Base-by-base conservation (phyloP, 2,329 filamentous ascomycete species). In the Pseudogymnoascus verrucosus region DNA sequence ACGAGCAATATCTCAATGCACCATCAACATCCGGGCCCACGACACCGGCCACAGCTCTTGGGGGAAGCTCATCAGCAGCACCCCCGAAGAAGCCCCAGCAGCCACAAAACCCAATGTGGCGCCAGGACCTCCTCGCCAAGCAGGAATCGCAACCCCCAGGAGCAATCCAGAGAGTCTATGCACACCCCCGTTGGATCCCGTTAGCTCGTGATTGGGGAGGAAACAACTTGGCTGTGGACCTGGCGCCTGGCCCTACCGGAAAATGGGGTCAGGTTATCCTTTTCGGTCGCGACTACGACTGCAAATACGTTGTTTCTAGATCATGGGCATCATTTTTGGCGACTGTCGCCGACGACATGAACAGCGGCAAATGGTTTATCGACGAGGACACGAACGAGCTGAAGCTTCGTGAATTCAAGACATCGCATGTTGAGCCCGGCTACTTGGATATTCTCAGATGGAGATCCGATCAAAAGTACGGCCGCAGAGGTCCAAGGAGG, bases 261-360 rank as follows among this genome's bases (percentile, higher is more conserved):
- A 89, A 88, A 74, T 99, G 95, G 93, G 95, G 95, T 62, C 95
- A 99, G 75, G 86, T 99, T 68, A 96, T 99, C 71, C 83, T 99
- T 66, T 97, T 96, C 75, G 95, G 95, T 61, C 91, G 95, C 65
- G 95, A 99, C 78, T 99, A 96, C 77, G 95, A 99, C 74, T 96
- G 91, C 77, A 99, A 99, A 79, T 99, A 96, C 73, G 95, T 99
- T 5, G 84, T 99, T 64, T 90, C 95, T 31, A 87, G 90, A 66
- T 98, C 93, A 0, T 99, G 95, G 95, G 85, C 87, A 14, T 84
- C 89, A 8, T 93, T 99, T 73, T 78, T 99, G 19, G 92, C 92
- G 61, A 84, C 87, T 34, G 84, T 97, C 5, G 92, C 95, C 31
- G 95, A 99, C 72, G 95, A 99, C 72, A 80, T 99, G 71, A 86